These are phyloP conservation scores for Neophaeococcomyces aloes DNA, from an alignment of 2,329 filamentous ascomycete genomes.

Conservation along the genomic window DNA sequence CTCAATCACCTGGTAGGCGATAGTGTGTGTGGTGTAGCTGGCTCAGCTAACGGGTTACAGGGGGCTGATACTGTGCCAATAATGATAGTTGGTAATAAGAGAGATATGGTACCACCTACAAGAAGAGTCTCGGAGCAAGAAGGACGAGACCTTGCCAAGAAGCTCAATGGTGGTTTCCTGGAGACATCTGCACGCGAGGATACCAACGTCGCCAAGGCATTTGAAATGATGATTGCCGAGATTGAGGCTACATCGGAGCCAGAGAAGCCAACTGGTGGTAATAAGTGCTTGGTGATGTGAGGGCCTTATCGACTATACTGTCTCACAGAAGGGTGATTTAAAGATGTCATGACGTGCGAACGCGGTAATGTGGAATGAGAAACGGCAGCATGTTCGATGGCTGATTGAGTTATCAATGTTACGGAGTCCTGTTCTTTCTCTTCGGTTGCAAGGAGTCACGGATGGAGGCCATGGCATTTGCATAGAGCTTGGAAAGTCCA, in stretches of 20 bases:
- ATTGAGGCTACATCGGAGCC: slow-evolving; percentile 93
- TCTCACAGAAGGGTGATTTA: slow-evolving; percentile 15
- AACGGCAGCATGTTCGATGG: background rate
- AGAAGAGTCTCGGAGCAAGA: slow-evolving; percentile 81
- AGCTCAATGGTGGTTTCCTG: slow-evolving; percentile 86
- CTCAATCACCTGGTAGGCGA: slow-evolving; percentile 74
- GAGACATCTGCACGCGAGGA: slow-evolving; percentile 91
- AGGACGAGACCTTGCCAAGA: slow-evolving; percentile 71
- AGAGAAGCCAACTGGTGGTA: slow-evolving; percentile 65
- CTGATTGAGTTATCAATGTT: background rate
- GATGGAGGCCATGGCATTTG: background rate
- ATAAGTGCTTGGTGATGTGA: slow-evolving; percentile 83
- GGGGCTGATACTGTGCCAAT: slow-evolving; percentile 87
- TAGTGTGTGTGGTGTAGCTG: background rate
- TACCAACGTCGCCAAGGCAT: slow-evolving; percentile 84
- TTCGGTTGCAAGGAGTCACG: background rate
- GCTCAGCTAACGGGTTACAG: slow-evolving; percentile 34
- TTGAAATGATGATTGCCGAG: slow-evolving; percentile 87
- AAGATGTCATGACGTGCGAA: background rate
- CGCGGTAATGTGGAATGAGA: slow-evolving; percentile 15
- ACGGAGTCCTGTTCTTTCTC: background rate
- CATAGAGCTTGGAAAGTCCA: no score
- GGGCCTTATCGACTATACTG: slow-evolving; percentile 16
- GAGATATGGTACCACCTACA: slow-evolving; percentile 64
- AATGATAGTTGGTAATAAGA: slow-evolving; percentile 95